Percentiles rank a stretch among this genome's conserved stretches.
Conservation (phyloP, 352 stramenopile genomes). For the Globisporangium solare region DNA sequence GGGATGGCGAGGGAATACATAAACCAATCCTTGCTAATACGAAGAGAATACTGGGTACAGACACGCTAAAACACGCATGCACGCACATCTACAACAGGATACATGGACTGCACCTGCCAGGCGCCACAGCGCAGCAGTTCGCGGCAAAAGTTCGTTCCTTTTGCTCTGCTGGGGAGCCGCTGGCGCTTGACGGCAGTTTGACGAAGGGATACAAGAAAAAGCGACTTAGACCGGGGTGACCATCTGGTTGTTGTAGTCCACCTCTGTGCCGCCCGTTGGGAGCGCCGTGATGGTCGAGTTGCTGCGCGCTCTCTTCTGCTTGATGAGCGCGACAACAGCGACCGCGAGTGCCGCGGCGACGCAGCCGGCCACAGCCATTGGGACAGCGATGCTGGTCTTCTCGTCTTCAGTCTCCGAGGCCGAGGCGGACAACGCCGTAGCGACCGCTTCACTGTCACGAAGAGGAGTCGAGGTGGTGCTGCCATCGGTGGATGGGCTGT, state of each 20-base stretch:
- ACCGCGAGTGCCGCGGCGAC: conserved; percentile 14
- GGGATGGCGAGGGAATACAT: too few species aligned
- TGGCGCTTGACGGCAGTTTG: too few species aligned
- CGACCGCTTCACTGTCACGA: conserved; percentile 10
- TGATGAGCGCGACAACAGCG: conserved; percentile 9
- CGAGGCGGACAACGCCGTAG: neutral
- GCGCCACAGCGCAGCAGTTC: too few species aligned
- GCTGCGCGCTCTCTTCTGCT: conserved; percentile 12
- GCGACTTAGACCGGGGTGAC: conserved; percentile 13
- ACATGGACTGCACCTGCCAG: too few species aligned
- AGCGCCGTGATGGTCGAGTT: neutral
- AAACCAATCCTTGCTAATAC: too few species aligned
- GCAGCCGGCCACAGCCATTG: conserved; percentile 9
- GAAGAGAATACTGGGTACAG: too few species aligned
- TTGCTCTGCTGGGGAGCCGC: too few species aligned
- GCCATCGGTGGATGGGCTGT: conserved; percentile 3
- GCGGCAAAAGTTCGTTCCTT: too few species aligned
- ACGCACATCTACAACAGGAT: too few species aligned
- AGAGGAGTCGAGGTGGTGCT: conserved; percentile 1
- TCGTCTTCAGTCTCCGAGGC: neutral
- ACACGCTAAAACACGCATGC: too few species aligned
- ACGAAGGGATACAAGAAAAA: too few species aligned
- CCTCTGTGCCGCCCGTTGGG: conserved; percentile 4
- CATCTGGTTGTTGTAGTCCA: conserved; percentile 21
- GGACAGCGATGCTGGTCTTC: conserved; percentile 6